Evolutionary conservation across 2,329 filamentous ascomycete genomes (phyloP), one percentile per base, ranked within the genome.

Genomic region (Apiospora marii): DNA sequence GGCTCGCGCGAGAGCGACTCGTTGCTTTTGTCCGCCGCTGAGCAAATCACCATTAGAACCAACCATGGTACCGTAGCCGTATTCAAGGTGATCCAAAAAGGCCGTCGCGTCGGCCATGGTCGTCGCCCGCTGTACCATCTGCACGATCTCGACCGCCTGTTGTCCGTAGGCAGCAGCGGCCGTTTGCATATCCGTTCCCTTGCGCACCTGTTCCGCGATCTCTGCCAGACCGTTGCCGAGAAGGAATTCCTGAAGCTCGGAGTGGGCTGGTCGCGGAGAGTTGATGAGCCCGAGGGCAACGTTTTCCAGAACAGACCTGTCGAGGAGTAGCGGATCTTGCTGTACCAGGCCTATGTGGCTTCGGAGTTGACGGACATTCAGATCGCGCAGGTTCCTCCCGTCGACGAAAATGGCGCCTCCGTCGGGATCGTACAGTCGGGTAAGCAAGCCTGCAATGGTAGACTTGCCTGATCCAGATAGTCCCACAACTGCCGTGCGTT

Each of bases 351-450:
- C 79, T 24, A 81, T 75, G 70, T 74, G 78, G 48, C 79, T 78
- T 70, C 80, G 73, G 22, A 81, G 73, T n/a, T 79, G 76, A 22
- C 78, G 77, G 22, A 89, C 83, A 67, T 90, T 88, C 68, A 89
- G 76, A 0, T 83, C 78, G 2, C 81, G 83, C 43, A 90, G 79
- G 76, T 87, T 81, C n/a, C 79, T 82, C 2, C 86, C 87, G 77
- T 87, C 87, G 4, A 89, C 77, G 1, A 80, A 76, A 4, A 91
- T 81, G 0, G 76, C 77, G 3, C 89, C 90, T 4, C 82, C 80
- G 0, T 84, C 83, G 0, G 88, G 87, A 70, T 90, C 87, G 74
- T 92, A 91, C 44, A 92, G 84, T 49, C 91, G 83, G 49, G 88
- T 85, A 0, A 89, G 79, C 2, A 92, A 81, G 5, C 85, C 86